Percentiles rank a stretch among this genome's conserved stretches.
These are phyloP conservation scores for Xylariaceae sp. DNA, from an alignment of 2,329 filamentous ascomycete species.

Conservation along the genomic window DNA sequence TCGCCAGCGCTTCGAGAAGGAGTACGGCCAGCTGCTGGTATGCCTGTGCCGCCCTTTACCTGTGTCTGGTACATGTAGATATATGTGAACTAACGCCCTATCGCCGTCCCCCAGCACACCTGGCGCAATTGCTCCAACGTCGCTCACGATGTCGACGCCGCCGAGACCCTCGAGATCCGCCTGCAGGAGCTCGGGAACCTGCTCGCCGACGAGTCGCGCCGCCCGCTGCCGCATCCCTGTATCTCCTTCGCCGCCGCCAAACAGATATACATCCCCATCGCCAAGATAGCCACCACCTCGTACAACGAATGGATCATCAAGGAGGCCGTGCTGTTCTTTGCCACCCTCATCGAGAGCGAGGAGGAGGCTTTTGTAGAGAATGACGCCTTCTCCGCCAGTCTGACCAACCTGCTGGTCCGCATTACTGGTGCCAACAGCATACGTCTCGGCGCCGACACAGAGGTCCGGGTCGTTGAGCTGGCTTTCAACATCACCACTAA, in stretches of 20 bases:
- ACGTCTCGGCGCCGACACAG: constrained; percentile 72
- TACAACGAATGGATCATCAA: constrained; percentile 83
- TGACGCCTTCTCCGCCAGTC: constrained; percentile 74
- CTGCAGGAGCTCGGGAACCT: constrained; percentile 65
- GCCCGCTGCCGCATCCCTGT: constrained; percentile 86
- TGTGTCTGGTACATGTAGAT: too few species aligned
- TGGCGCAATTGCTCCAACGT: constrained; percentile 62
- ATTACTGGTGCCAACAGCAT: constrained; percentile 72
- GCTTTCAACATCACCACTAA: constrained; percentile 96
- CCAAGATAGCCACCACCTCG: constrained; percentile 81
- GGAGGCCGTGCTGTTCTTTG: constrained; percentile 81
- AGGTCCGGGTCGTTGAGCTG: constrained; percentile 85
- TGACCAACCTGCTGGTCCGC: constrained; percentile 81
- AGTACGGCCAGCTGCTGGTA: constrained; percentile 61
- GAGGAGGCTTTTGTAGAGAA: constrained; percentile 93
- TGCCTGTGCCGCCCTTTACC: constrained; percentile 17
- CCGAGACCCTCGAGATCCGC: constrained; percentile 58
- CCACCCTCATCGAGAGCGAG: constrained; percentile 90
- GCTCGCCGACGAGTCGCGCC: constrained; percentile 83
- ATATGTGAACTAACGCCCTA: too few species aligned
- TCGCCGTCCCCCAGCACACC: constrained; percentile 39
- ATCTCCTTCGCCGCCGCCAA: constrained; percentile 81
- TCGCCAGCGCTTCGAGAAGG: constrained; percentile 63
- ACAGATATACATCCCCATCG: constrained; percentile 84
- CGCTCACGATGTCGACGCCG: constrained; percentile 55